Percentiles rank a stretch among this genome's conserved stretches.
Conservation (phyloP, 2,329 filamentous ascomycete species). For the Dendrostoma leiphaemia region DNA sequence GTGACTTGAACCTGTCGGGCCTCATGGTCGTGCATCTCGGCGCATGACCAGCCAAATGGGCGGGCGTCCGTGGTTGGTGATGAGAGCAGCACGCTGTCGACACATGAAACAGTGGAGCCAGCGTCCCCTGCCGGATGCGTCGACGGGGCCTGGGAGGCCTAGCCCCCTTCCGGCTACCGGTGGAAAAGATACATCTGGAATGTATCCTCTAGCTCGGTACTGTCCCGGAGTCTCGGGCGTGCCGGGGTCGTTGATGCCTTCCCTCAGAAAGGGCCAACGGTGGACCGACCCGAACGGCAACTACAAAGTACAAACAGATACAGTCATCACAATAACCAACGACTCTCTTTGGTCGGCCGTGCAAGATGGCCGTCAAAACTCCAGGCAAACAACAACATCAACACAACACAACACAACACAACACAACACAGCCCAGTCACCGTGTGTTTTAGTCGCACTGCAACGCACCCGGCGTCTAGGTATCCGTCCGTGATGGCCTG, state of each 20-base stretch:
- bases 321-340: background rate
- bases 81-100: slow-evolving; percentile 5
- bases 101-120: slow-evolving; percentile 5
- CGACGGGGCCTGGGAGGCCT: background rate
- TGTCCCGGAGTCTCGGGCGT: background rate
- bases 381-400: background rate
- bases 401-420: background rate
- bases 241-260: background rate
- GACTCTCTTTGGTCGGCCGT: background rate
- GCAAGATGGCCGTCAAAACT: background rate
- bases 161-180: background rate
- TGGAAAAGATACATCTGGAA: background rate
- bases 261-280: background rate
- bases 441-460: too few relatives aligned
- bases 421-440: background rate
- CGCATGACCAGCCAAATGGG: background rate
- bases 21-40: background rate
- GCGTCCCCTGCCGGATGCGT: slow-evolving; percentile 1
- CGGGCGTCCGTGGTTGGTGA: background rate
- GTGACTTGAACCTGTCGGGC: background rate
- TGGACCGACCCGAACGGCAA: background rate
- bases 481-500: too few relatives aligned
- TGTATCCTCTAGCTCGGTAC: background rate
- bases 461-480: background rate
- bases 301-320: background rate